Evolutionary conservation across 805 yeast species (phyloP).

Genomic region (Metschnikowia colocasiae): DNA sequence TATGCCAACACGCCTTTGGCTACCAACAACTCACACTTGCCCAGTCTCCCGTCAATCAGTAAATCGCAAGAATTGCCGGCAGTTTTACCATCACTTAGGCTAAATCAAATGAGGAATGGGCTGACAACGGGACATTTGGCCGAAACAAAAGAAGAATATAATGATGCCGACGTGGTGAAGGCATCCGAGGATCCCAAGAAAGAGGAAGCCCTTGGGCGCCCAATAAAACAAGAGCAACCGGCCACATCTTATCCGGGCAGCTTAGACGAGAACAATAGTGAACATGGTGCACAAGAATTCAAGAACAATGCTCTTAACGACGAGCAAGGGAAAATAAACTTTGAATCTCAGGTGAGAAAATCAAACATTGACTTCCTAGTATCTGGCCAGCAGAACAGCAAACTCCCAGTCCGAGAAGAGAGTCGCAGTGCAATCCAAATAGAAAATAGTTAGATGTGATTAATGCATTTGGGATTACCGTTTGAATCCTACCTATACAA

Average conservation of each 20-base stretch:
- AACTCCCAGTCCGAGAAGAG: neutral
- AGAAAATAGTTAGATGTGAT: neutral
- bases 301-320: neutral
- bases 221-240: neutral
- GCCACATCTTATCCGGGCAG: neutral
- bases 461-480: neutral
- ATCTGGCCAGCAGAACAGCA: slow-evolving; percentile 1
- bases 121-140: neutral
- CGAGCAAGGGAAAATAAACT: neutral
- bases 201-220: neutral
- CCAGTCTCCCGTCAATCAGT: slow-evolving; percentile 1
- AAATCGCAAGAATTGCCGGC: neutral
- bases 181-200: neutral
- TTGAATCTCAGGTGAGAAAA: neutral
- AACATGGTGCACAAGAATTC: neutral
- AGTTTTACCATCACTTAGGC: slow-evolving; percentile 1
- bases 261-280: neutral
- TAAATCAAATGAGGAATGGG: neutral
- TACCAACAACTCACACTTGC: neutral
- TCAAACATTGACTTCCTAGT: slow-evolving; percentile 5
- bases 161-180: neutral
- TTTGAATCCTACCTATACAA: neutral
- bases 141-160: neutral
- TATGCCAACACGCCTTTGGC: neutral
- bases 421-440: neutral